Evolutionary conservation across 2,329 filamentous ascomycete genomes (phyloP).

Genomic region (Venturia aucupariae): DNA sequence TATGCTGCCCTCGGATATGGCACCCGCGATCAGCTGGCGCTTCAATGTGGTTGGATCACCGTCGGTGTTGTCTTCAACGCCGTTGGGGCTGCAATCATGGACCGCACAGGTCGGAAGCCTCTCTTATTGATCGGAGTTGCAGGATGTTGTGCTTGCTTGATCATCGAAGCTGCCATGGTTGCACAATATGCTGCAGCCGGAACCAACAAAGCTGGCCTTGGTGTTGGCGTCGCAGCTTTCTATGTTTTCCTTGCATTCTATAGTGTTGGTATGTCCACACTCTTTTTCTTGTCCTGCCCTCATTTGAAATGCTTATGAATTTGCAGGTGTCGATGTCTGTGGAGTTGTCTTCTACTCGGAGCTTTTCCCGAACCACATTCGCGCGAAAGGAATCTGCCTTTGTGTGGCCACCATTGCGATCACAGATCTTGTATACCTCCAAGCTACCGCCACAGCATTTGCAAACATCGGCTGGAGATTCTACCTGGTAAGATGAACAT

Average conservation of each 20-base stretch:
- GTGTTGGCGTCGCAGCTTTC: conserved; percentile 21
- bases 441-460: conserved; percentile 25
- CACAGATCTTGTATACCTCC: conserved; percentile 28
- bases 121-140: conserved; percentile 21
- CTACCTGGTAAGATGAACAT: conserved; percentile 19
- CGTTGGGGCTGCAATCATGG: conserved; percentile 14
- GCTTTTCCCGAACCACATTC: conserved; percentile 21
- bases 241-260: conserved; percentile 22
- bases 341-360: conserved; percentile 20
- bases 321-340: conserved; percentile 19
- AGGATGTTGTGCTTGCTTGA: conserved; percentile 20
- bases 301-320: conserved; percentile 21
- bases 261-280: conserved; percentile 15
- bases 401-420: conserved; percentile 24
- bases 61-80: conserved; percentile 21
- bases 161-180: conserved; percentile 22
- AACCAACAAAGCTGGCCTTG: conserved; percentile 21
- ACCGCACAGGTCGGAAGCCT: conserved; percentile 10
- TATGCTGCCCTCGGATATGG: conserved; percentile 21
- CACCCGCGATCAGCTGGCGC: conserved; percentile 20
- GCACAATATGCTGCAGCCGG: conserved; percentile 19
- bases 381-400: conserved; percentile 21
- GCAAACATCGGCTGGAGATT: conserved; percentile 25
- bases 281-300: not conserved
- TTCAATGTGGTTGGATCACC: conserved; percentile 23